Base-by-base conservation (phyloP, 2,329 filamentous ascomycete genomes). In the Cordyceps tenuipes region DNA sequence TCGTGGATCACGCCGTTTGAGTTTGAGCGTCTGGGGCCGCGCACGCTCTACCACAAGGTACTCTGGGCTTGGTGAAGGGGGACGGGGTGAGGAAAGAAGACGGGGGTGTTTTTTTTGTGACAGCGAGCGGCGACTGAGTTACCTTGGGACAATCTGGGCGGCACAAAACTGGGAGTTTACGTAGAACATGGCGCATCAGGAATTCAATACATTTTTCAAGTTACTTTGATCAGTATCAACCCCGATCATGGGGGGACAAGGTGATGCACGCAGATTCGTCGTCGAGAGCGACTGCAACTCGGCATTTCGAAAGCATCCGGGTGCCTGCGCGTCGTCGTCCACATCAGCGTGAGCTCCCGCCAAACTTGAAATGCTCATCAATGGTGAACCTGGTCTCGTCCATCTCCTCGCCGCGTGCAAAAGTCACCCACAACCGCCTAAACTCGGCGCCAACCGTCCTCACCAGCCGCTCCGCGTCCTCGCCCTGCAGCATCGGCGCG, bases 1-100 rank as follows among this genome's bases (percentile, higher is more conserved):
- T 94, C 89, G 68, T 99, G 94, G 94, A 90, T 97, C 69, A 88
- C 87, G 15, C 83, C 85, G 51, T 80, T 88, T 67, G 93, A 97
- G 78, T 97, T 93, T 74, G 91, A 97, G 76, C 83, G 90, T 62
- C 72, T 97, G 58, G 93, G 92, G 3, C 82, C 85, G 62, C 83
- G 94, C 68, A 82, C 93, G 62, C 76, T 99, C 71, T 90, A 91
- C 65, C 90, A 94, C 74, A 96, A 95, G 79, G 82, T 86, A 59
- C 75, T 85, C 47, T 85, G 82, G 82, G 78, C 82, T 62, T 85
- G 80, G 80, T 83, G 73, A 60, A 31, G 39, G 39, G 13, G 39
- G 34, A 10, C 13, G 6, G 36, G 4, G 36, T 41, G 36, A 13
- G 13, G 36, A n/a, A 13, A 15, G 36, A n/a, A 43, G 17, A 15